These are phyloP conservation scores for Amylocarpus encephaloides DNA, from an alignment of 2,329 filamentous ascomycete genomes.

Conservation along the genomic window DNA sequence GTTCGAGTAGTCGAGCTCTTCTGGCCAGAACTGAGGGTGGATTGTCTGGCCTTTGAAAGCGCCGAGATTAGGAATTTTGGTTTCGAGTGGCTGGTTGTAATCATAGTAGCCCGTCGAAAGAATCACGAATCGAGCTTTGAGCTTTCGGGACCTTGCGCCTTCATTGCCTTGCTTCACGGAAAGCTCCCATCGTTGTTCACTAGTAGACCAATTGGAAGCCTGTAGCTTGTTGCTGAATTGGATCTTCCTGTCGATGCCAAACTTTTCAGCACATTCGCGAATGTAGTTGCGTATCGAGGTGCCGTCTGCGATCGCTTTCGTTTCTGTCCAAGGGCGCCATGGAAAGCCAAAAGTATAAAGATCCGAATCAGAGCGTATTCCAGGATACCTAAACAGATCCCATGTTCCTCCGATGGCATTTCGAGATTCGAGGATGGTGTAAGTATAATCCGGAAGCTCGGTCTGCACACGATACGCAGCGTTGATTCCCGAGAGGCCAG, in stretches of 20 bases:
- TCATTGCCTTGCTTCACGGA: constrained; percentile 34
- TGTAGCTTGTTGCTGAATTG: constrained; percentile 44
- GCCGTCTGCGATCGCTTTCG: constrained; percentile 45
- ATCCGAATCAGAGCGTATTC: constrained; percentile 60
- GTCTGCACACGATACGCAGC: constrained; percentile 63
- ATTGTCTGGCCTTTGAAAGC: constrained; percentile 53
- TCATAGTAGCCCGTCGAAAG: constrained; percentile 59
- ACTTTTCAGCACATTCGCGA: constrained; percentile 41
- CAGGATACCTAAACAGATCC: constrained; percentile 71
- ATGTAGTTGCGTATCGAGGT: constrained; percentile 50
- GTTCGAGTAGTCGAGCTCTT: constrained; percentile 56
- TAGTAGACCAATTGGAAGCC: constrained; percentile 47
- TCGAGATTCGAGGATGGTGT: constrained; percentile 63
- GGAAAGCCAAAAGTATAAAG: constrained; percentile 58
- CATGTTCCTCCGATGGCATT: constrained; percentile 67
- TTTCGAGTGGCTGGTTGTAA: constrained; percentile 47
- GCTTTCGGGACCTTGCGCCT: constrained; percentile 27
- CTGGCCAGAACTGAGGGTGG: constrained; percentile 70
- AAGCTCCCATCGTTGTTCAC: constrained; percentile 48
- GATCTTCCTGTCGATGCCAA: constrained; percentile 50
- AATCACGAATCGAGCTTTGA: constrained; percentile 44
- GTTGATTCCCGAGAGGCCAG: constrained; percentile 71
- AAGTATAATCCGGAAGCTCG: constrained; percentile 46
- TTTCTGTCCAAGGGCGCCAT: constrained; percentile 61
- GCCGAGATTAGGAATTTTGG: constrained; percentile 50